phyloP scores from a whole-genome alignment of 306 rosid genomes.

The Bauhinia variegata region DNA sequence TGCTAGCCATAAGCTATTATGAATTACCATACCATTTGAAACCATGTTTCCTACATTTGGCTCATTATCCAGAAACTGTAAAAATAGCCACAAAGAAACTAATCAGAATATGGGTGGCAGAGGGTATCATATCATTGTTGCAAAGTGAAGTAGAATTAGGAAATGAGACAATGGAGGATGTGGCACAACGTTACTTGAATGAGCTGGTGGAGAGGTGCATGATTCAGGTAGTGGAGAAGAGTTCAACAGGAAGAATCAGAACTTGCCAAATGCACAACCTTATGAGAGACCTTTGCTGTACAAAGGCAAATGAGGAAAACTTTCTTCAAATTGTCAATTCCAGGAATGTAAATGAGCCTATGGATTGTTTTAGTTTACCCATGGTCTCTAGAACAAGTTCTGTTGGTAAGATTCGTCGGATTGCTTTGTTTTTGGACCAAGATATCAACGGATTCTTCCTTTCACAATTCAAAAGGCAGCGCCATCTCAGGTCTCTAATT shows the following conservation, averaged over 20 bases:
- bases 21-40: conserved; percentile 60
- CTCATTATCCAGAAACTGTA: conserved; percentile 57
- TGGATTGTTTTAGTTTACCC: conserved; percentile 5
- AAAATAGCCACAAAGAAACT: conserved; percentile 56
- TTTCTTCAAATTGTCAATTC: conserved; percentile 44
- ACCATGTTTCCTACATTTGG: conserved; percentile 56
- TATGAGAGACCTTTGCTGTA: conserved; percentile 51
- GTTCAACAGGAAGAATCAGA: conserved; percentile 53
- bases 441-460: conserved; percentile 36
- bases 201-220: conserved; percentile 54
- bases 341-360: conserved; percentile 28
- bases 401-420: conserved; percentile 45
- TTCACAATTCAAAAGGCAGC: conserved; percentile 30
- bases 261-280: conserved; percentile 57
- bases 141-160: conserved; percentile 40
- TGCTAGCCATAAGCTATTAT: conserved; percentile 57
- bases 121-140: conserved; percentile 52
- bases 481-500: conserved; percentile 53
- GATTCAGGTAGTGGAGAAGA: conserved; percentile 45
- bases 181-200: conserved; percentile 43
- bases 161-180: conserved; percentile 42
- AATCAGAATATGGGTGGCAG: conserved; percentile 60
- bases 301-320: conserved; percentile 51
- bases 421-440: conserved; percentile 38
- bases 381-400: conserved; percentile 12